phyloP scores from a whole-genome alignment of 2,329 filamentous ascomycete genomes.

The Diaporthe longicolla region DNA sequence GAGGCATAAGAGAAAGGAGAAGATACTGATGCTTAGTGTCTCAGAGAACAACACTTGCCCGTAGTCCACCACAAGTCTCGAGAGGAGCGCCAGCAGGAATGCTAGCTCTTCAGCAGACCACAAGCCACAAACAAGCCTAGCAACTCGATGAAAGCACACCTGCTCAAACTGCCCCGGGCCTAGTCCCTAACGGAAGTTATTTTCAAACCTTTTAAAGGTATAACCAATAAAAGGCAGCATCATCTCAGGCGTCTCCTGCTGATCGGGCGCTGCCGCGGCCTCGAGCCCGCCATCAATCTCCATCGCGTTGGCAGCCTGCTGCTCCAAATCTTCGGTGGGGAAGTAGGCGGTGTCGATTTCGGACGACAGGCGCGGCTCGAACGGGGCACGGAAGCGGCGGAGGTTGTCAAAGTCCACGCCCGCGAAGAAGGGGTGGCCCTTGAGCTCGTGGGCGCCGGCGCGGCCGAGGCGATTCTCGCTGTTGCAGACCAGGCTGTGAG shows the following conservation, averaged over 20 bases:
- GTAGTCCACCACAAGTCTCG: background rate
- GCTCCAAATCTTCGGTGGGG: conserved; percentile 83
- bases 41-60: background rate
- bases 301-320: conserved; percentile 52
- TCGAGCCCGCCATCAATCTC: conserved; percentile 26
- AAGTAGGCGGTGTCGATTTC: conserved; percentile 85
- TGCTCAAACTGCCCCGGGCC: background rate
- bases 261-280: conserved; percentile 26
- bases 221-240: conserved; percentile 46
- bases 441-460: conserved; percentile 79
- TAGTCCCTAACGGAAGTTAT: conserved; percentile 38
- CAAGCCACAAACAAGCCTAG: background rate
- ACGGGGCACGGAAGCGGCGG: conserved; percentile 80
- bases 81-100: background rate
- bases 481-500: conserved; percentile 76
- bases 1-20: too few relatives aligned
- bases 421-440: conserved; percentile 82
- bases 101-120: background rate
- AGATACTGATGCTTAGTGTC: too few relatives aligned
- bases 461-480: conserved; percentile 79
- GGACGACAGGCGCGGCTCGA: conserved; percentile 79
- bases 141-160: background rate
- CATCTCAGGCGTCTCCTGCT: conserved; percentile 45
- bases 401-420: conserved; percentile 81
- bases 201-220: conserved; percentile 47